Base-by-base conservation (phyloP, 345 rosid genomes). In the Rhodamnia argentea region DNA sequence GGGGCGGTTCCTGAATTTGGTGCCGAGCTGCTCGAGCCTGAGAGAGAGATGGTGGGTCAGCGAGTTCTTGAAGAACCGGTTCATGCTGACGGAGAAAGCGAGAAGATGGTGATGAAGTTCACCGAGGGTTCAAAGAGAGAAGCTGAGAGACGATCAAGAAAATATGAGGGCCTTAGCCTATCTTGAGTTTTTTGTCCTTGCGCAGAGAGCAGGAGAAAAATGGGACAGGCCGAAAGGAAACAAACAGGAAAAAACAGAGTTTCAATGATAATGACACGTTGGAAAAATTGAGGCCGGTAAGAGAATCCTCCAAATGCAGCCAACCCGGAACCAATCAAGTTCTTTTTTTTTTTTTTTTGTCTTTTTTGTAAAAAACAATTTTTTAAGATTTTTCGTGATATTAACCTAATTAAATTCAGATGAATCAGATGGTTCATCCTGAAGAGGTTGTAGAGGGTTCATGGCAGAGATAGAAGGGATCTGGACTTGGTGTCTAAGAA, bases 21-120 rank as follows among this genome's bases (percentile, higher is more conserved):
- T 8, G 57, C 58, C 58, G 26, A 52, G 23, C 12, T 52, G 52
- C 42, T 64, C 24, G 24, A 52, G 87, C 24, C 51, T 37, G 56
- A 84, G 64, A 51, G 57, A 32, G 64, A 76, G 27, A 84, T 5
- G 58, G 87, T 23, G 16, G 87, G 55, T 20, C 78, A 83, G 54
- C 37, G 91, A 58, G 54, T 47, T 57, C 84, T 32, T 86, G 70
- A 91, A 52, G 52, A 90, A 74, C 37, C 51, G 84, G 52, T 62
- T 83, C 92, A 91, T 90, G 64, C 50, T 60, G 57, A 44, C 57
- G 8, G 24, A 32, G 24, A 16, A 16, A 32, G 23, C 8, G 24
- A 16, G 44, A 1, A 64, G 24, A 70, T 22, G 10, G 11, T 0
- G 26, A 18, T 70, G 6, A 23, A 64, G 78, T 44, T 2, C 1